Evolutionary conservation across 2,329 filamentous ascomycete species (phyloP), one percentile per base, ranked within the genome.

Genomic region (Pseudogymnoascus sp.): DNA sequence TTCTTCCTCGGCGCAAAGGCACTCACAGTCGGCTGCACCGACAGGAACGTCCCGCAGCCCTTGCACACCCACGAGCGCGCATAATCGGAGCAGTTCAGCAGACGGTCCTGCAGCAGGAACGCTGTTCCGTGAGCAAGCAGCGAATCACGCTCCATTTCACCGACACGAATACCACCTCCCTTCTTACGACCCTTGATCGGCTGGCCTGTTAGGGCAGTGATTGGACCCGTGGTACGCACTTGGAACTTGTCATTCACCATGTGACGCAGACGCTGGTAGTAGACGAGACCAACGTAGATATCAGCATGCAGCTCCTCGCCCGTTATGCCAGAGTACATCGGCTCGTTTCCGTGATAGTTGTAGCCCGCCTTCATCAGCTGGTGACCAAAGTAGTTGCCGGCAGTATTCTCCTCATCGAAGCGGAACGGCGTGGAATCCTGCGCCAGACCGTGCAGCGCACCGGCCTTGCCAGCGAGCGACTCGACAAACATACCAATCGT

Each of bases 181-280:
- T 93, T 91, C 75, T 95, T 94, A 75, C 94, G 84, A 67, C 94
- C 94, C 80, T 97, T 97, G 81, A 99, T 94, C 42, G 94, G 94
- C 75, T 99, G 94, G 33, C 93, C 92, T 0, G 93, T 97, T 14
- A 94, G 85, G 23, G 88, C 85, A 63, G 94, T 94, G 47, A 97
- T 89, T 0, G 92, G 92, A 63, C 94, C 94, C 0, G 94, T 97
- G 2, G 94, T 97, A 76, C 94, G 87, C 63, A 97, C 94, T 76
- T 99, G 94, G 82, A 90, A 99, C 78, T 99, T 99, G 77, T 99
- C 94, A 83, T 97, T 97, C 63, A 99, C 94, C 94, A 99, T 99
- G 87, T 99, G 94, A 75, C 94, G 84, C 65, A 99, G 83, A 75
- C 94, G 88, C 78, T 99, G 94, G 81, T 99, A 99, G 82, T 97